Evolutionary conservation across 805 yeast species (phyloP), one percentile per base, ranked within the genome.

Genomic region (Candida railenensis): DNA sequence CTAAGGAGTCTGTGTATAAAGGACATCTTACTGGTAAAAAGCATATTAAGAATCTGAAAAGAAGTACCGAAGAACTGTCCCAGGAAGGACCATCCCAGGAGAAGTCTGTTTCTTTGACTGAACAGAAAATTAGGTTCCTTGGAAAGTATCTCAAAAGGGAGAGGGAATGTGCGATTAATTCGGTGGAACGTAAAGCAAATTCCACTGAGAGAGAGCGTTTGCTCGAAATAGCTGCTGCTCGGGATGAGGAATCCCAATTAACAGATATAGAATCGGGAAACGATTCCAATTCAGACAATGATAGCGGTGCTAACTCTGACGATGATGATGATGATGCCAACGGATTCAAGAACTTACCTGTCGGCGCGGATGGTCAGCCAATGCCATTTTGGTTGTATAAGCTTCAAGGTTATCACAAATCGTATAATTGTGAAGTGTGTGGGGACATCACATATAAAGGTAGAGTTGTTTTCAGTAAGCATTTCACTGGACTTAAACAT

Each of bases 371-470:
- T 64, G 97, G 97, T 0, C 78, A 76, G 36, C 97, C 97, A 0
- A 89, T 94, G 22, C 99, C 99, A 1, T 81, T 76, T 45, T 94
- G 99, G 99, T 71, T 94, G 22, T 91, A 82, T 73, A 94, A 91
- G 63, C 70, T 91, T 39, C 90, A 89, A 56, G 99, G 99, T 0
- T 71, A 91, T 9, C 87, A 87, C 46, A 76, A 80, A 37, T 80
- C 78, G 44, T 88, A 81, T 55, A 57, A 66, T 1, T 94, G 99
- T 62, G 97, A 94, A 65, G 79, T 94, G 5, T 94, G 99, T 61
- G 95, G 96, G 3, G 82, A 87, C 55, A 62, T 66, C 28, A 67
- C 71, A 5, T 92, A 85, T 65, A 78, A 80, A 55, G 99, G 99
- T 1, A 74, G 96, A 7, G 71, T 75, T 42, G 74, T 76, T 1